Evolutionary conservation across 2,329 filamentous ascomycete species (phyloP).

Genomic region (Coniella vitis): DNA sequence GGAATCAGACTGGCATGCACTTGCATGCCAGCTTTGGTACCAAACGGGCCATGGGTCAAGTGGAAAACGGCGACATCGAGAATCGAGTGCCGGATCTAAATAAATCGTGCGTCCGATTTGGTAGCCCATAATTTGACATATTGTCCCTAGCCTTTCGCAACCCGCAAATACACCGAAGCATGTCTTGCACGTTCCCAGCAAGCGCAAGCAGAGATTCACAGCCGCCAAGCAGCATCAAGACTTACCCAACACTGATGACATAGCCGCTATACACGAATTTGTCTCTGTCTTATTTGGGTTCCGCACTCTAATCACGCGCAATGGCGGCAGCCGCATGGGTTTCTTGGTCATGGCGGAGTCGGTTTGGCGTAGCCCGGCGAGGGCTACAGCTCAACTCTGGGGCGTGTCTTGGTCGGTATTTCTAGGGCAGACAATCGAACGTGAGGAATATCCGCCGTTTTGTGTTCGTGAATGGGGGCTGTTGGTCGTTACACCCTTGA

Average conservation of each 20-base stretch:
- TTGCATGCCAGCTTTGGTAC: too few relatives aligned
- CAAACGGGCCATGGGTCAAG: too few relatives aligned
- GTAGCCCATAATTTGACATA: too few relatives aligned
- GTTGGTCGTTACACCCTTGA: background rate
- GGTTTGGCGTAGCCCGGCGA: conserved; percentile 11
- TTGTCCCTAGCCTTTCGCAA: too few relatives aligned
- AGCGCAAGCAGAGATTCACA: background rate
- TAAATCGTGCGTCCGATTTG: too few relatives aligned
- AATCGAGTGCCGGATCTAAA: too few relatives aligned
- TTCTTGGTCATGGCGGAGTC: background rate
- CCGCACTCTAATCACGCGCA: conserved; percentile 48
- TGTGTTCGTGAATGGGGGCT: background rate
- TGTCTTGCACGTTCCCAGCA: conserved; percentile 1
- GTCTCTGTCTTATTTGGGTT: conserved; percentile 42
- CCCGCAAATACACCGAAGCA: background rate
- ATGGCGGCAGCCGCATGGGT: conserved; percentile 41
- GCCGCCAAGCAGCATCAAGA: conserved; percentile 19
- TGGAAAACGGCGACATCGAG: too few relatives aligned
- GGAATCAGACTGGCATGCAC: too few relatives aligned
- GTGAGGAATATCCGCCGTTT: too few relatives aligned
- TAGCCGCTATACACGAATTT: conserved; percentile 49
- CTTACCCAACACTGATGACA: conserved; percentile 51
- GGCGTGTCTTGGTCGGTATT: background rate
- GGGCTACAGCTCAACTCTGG: conserved; percentile 6
- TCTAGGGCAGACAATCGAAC: too few relatives aligned